Evolutionary conservation across 2,329 filamentous ascomycete genomes (phyloP).

Genomic region (Purpureocillium lavendulum): DNA sequence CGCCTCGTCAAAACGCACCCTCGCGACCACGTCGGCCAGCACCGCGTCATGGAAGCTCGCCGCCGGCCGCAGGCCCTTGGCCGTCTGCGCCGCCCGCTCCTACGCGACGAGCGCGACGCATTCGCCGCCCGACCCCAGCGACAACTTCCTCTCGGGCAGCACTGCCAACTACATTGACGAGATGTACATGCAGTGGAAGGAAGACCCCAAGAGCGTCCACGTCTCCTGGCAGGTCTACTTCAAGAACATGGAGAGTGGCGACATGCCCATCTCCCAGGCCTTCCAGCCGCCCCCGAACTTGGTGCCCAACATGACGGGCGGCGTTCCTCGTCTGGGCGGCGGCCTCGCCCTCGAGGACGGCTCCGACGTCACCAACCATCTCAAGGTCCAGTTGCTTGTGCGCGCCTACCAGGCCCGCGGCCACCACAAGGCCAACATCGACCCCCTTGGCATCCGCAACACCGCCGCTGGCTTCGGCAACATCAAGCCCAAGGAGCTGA

Average conservation of each 20-base stretch:
- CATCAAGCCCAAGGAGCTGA: slow-evolving; percentile 83
- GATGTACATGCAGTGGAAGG: slow-evolving; percentile 98
- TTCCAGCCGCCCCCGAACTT: slow-evolving; percentile 94
- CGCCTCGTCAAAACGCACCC: slow-evolving; percentile 29
- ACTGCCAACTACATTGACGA: slow-evolving; percentile 99
- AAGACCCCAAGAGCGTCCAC: slow-evolving; percentile 87
- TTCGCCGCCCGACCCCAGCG: slow-evolving; percentile 66
- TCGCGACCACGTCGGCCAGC: slow-evolving; percentile 29
- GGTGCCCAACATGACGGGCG: slow-evolving; percentile 72
- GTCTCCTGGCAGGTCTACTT: slow-evolving; percentile 99
- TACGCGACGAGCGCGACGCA: slow-evolving; percentile 46
- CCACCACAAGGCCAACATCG: slow-evolving; percentile 96
- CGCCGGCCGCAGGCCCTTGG: slow-evolving; percentile 38
- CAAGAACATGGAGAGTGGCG: slow-evolving; percentile 96
- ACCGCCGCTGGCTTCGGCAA: slow-evolving; percentile 69
- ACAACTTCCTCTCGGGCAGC: slow-evolving; percentile 94
- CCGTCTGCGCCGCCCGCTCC: slow-evolving; percentile 40
- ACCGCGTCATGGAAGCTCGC: slow-evolving; percentile 36
- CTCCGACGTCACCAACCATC: slow-evolving; percentile 84
- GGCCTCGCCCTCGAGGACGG: slow-evolving; percentile 60
- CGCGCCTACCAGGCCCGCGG: slow-evolving; percentile 96
- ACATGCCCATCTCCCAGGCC: slow-evolving; percentile 95
- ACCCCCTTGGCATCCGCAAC: slow-evolving; percentile 87
- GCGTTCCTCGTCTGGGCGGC: slow-evolving; percentile 65
- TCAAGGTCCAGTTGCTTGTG: slow-evolving; percentile 96